Percentiles rank a stretch among this genome's conserved stretches.
Evolutionary conservation across 1,139 yeast species (phyloP).

Genomic region (Yamadazyma triangularis): DNA sequence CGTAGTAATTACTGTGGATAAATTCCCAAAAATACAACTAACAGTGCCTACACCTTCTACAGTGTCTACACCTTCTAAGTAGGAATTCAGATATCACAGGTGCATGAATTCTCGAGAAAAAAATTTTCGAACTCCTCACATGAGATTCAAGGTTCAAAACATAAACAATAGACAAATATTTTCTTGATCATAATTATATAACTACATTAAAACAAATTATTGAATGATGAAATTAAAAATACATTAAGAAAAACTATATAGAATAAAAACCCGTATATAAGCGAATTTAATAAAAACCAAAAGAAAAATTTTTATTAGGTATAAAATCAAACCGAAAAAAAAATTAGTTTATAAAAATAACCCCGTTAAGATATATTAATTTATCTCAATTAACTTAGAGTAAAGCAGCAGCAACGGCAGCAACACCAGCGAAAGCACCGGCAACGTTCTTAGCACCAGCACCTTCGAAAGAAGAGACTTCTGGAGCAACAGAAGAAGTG

Average conservation of each 20-base stretch:
- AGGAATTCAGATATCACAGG: too few relatives aligned
- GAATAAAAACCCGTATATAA: background rate
- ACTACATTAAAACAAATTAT: background rate
- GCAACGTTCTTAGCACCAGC: slow-evolving; percentile 12
- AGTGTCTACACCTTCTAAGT: too few relatives aligned
- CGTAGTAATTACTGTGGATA: too few relatives aligned
- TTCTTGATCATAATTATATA: too few relatives aligned
- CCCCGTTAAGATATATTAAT: too few relatives aligned
- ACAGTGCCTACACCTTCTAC: too few relatives aligned
- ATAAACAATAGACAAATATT: too few relatives aligned
- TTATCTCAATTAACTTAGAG: slow-evolving; percentile 6
- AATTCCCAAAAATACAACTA: too few relatives aligned
- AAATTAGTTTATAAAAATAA: slow-evolving; percentile 1
- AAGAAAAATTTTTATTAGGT: background rate
- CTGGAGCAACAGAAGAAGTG: slow-evolving; percentile 7
- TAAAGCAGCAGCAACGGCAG: slow-evolving; percentile 15
- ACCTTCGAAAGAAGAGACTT: slow-evolving; percentile 14
- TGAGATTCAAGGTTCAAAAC: too few relatives aligned
- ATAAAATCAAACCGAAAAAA: background rate
- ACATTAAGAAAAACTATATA: background rate
- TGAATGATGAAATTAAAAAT: too few relatives aligned
- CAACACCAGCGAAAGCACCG: slow-evolving; percentile 15
- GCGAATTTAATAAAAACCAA: background rate
- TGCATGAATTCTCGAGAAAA: too few relatives aligned
- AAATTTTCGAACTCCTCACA: too few relatives aligned